Evolutionary conservation across 495 filamentous ascomycete genomes (phyloP).

Genomic region (Beverwykella pulmonaria): DNA sequence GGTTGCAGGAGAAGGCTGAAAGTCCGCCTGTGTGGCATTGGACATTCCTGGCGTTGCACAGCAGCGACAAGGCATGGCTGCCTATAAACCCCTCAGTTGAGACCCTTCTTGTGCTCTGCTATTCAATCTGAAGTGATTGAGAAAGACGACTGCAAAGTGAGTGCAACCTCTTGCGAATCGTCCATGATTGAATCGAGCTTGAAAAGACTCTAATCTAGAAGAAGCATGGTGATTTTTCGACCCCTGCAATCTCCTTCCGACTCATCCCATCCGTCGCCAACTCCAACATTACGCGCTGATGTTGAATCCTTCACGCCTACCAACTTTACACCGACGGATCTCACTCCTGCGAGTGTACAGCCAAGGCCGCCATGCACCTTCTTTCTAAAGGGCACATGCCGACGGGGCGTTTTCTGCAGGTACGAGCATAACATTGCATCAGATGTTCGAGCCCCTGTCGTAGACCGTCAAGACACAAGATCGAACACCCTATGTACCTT

Average conservation of each 20-base stretch:
- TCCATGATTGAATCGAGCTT: constrained; percentile 1
- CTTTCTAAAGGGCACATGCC: constrained; percentile 18
- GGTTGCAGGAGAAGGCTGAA: no score
- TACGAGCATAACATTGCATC: constrained; percentile 7
- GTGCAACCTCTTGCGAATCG: no score
- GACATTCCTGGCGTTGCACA: not conserved
- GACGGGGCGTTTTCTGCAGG: constrained; percentile 5
- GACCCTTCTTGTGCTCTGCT: no score
- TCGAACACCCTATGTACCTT: not conserved
- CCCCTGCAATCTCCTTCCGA: constrained; percentile 1
- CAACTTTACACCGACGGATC: not conserved
- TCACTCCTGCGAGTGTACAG: no score
- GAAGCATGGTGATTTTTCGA: not conserved
- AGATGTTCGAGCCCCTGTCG: not conserved
- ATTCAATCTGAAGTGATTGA: no score
- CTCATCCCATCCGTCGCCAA: not conserved
- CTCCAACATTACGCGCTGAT: not conserved
- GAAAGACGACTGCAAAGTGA: no score
- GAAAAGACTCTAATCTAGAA: not conserved
- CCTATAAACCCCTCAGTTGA: not conserved
- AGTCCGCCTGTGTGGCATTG: not conserved
- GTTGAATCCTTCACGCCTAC: not conserved
- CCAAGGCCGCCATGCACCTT: constrained; percentile 14
- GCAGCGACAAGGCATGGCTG: not conserved
- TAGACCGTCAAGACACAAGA: not conserved